A percentile compares a stretch with the other conserved stretches of the same genome.
Evolutionary conservation across 2,329 filamentous ascomycete genomes (phyloP).

Genomic region (Fusarium veterinarium): DNA sequence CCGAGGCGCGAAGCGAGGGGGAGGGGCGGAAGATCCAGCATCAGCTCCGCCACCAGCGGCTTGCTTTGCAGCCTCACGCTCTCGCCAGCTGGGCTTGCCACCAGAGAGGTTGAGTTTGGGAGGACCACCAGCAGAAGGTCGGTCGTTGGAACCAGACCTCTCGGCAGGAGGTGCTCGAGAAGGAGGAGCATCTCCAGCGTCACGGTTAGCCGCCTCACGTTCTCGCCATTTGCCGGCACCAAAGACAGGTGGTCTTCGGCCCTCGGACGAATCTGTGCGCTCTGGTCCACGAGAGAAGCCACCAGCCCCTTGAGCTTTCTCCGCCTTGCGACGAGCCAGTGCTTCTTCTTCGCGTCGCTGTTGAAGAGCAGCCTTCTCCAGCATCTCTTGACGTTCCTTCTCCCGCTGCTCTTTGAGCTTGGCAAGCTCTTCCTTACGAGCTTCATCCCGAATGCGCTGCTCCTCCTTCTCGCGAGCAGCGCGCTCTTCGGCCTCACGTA

Average conservation of each 20-base stretch:
- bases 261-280: constrained; percentile 45
- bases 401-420: constrained; percentile 74
- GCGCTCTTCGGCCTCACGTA: constrained; percentile 88
- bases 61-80: constrained; percentile 70
- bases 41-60: constrained; percentile 54
- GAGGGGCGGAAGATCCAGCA: constrained; percentile 47
- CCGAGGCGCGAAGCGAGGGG: constrained; percentile 54
- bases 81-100: constrained; percentile 77
- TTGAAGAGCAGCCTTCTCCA: constrained; percentile 76
- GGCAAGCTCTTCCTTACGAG: constrained; percentile 77
- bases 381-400: constrained; percentile 74
- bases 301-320: constrained; percentile 63
- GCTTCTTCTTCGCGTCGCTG: constrained; percentile 89
- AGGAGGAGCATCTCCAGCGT: constrained; percentile 45
- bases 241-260: constrained; percentile 48
- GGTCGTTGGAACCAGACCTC: constrained; percentile 62
- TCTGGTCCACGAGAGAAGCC: constrained; percentile 48
- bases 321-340: constrained; percentile 76
- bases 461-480: constrained; percentile 86
- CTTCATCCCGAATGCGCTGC: constrained; percentile 81
- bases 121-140: constrained; percentile 58
- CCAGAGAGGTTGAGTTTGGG: constrained; percentile 69
- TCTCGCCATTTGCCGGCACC: constrained; percentile 59
- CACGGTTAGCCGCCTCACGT: constrained; percentile 49
- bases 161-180: constrained; percentile 52